Conservation (phyloP, 768 basidiomycete species). For the Sporobolomyces roseus region DNA sequence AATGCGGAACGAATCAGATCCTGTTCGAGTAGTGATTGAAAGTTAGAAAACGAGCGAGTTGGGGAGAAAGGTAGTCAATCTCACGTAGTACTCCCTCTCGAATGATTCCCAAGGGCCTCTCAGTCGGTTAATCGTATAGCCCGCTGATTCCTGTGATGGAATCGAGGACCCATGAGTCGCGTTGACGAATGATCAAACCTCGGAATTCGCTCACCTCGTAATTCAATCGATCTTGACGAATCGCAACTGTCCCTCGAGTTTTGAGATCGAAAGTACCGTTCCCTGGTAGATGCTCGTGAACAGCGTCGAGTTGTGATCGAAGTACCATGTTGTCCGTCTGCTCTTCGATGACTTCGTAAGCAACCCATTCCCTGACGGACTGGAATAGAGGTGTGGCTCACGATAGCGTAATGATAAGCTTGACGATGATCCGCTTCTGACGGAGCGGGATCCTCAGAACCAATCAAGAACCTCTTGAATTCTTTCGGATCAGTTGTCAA, state of each 20-base stretch:
- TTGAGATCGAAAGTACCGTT: constrained; percentile 94
- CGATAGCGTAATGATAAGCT: constrained; percentile 82
- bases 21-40: constrained; percentile 2
- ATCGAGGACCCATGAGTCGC: neutral
- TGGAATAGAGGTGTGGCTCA: constrained; percentile 46
- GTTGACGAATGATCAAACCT: neutral
- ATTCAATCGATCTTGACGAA: constrained; percentile 81
- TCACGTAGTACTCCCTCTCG: constrained; percentile 77
- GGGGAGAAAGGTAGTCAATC: neutral
- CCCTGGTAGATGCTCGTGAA: constrained; percentile 66
- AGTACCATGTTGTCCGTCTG: constrained; percentile 64
- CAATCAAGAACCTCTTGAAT: constrained; percentile 56
- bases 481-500: constrained; percentile 65
- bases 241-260: constrained; percentile 77
- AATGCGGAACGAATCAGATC: constrained; percentile 91
- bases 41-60: too few relatives aligned
- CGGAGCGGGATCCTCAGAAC: constrained; percentile 47
- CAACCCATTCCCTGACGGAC: too few relatives aligned
- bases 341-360: too few relatives aligned
- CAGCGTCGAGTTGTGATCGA: constrained; percentile 91
- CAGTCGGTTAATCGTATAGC: constrained; percentile 65
- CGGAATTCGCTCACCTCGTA: constrained; percentile 56
- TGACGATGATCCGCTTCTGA: constrained; percentile 53
- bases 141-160: constrained; percentile 57
- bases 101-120: constrained; percentile 71